phyloP scores from a whole-genome alignment of 2,329 filamentous ascomycete genomes.

The Pseudogymnoascus sp. region DNA sequence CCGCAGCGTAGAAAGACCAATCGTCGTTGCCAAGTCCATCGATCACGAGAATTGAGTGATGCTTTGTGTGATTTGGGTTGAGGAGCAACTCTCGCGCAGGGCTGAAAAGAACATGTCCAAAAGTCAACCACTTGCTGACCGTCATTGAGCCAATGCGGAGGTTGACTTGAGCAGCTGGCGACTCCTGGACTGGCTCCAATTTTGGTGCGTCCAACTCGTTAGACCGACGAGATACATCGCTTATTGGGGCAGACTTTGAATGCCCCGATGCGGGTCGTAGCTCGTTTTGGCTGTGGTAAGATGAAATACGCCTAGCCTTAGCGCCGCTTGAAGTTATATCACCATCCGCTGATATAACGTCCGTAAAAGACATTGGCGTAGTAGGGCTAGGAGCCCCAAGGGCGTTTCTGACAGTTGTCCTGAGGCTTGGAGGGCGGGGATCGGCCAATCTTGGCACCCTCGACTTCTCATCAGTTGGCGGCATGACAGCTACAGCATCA shows the following conservation, averaged over 20 bases:
- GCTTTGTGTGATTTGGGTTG: conserved; percentile 36
- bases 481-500: conserved; percentile 13
- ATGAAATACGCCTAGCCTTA: conserved; percentile 23
- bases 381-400: conserved; percentile 38
- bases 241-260: conserved; percentile 18
- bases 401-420: conserved; percentile 42
- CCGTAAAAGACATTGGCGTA: conserved; percentile 37
- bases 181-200: conserved; percentile 26
- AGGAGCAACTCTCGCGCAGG: conserved; percentile 58
- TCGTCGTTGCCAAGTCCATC: conserved; percentile 82
- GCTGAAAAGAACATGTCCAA: conserved; percentile 76
- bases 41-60: conserved; percentile 62
- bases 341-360: conserved; percentile 36
- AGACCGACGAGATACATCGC: conserved; percentile 17
- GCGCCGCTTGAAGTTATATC: conserved; percentile 29
- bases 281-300: conserved; percentile 27
- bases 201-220: conserved; percentile 12
- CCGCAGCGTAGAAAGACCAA: conserved; percentile 79
- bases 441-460: background rate
- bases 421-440: conserved; percentile 40
- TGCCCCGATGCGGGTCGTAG: conserved; percentile 21
- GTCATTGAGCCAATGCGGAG: conserved; percentile 74
- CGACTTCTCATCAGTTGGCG: conserved; percentile 15
- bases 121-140: conserved; percentile 81
- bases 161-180: conserved; percentile 63